Conservation (phyloP, 2,329 filamentous ascomycete species). For the Pseudogymnoascus sp. region DNA sequence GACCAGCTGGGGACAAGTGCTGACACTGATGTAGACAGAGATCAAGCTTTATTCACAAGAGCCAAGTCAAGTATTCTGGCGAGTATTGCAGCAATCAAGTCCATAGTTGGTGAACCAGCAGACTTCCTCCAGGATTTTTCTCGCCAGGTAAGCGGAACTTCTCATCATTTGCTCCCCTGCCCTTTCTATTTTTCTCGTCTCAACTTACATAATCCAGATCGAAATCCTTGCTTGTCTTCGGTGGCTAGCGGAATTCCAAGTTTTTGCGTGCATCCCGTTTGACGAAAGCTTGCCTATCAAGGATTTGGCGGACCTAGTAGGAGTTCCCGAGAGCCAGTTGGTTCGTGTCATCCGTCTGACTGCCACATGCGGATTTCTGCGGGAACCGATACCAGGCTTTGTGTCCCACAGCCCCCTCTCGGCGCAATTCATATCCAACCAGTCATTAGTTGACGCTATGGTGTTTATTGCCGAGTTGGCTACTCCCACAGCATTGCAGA, state of each 20-base stretch:
- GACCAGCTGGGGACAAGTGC: background rate
- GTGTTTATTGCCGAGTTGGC: conserved; percentile 34
- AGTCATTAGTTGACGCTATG: conserved; percentile 31
- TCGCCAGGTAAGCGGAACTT: conserved; percentile 17
- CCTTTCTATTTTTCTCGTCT: background rate
- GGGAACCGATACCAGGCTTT: conserved; percentile 27
- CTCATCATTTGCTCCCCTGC: background rate
- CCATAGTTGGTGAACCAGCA: conserved; percentile 19
- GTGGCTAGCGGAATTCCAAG: conserved; percentile 39
- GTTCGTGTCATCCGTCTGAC: conserved; percentile 31
- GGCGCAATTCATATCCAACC: conserved; percentile 31
- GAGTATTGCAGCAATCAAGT: background rate
- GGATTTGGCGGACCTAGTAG: conserved; percentile 36
- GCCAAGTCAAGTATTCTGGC: background rate
- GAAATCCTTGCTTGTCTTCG: conserved; percentile 34
- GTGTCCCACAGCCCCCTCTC: conserved; percentile 36
- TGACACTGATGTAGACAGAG: background rate
- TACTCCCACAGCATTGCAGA: conserved; percentile 31
- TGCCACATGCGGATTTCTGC: conserved; percentile 31
- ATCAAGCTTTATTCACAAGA: background rate
- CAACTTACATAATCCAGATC: background rate
- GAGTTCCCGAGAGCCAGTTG: conserved; percentile 34
- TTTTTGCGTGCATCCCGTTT: conserved; percentile 39
- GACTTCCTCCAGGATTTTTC: conserved; percentile 25
- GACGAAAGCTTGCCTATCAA: conserved; percentile 29